Percentiles rank a stretch among this genome's conserved stretches.
Evolutionary conservation across 306 rosid genomes (phyloP).

Genomic region (Cucurbita argyrosperma): DNA sequence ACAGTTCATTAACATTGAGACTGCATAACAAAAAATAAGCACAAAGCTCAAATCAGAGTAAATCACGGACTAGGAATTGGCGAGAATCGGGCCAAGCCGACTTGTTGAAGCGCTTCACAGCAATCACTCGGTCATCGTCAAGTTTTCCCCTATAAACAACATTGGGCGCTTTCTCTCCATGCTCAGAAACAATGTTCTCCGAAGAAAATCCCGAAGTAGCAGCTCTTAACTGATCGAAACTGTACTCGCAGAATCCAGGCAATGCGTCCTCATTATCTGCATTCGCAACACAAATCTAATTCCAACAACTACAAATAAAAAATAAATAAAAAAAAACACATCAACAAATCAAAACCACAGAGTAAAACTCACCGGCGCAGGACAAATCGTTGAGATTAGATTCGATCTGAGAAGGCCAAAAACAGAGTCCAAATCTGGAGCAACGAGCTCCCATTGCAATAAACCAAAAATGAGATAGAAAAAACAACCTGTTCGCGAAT

Average conservation of each 20-base stretch:
- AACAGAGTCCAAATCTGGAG: constrained; percentile 70
- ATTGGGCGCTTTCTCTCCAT: constrained; percentile 98
- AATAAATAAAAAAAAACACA: background rate
- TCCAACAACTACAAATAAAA: background rate
- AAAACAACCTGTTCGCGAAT: background rate
- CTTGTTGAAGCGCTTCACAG: constrained; percentile 86
- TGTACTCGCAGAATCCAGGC: constrained; percentile 62
- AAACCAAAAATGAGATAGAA: background rate
- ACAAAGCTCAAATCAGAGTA: background rate
- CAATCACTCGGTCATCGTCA: constrained; percentile 54
- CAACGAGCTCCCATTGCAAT: constrained; percentile 88
- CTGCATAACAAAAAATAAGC: background rate
- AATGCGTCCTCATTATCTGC: constrained; percentile 55
- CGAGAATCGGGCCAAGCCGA: constrained; percentile 99
- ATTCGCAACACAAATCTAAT: constrained; percentile 7
- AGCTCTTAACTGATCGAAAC: constrained; percentile 53
- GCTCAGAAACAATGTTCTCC: constrained; percentile 88
- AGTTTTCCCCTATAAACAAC: constrained; percentile 75
- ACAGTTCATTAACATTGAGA: background rate
- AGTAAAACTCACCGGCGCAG: constrained; percentile 35
- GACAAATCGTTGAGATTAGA: constrained; percentile 52
- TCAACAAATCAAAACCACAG: constrained; percentile 1
- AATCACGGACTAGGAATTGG: constrained; percentile 65
- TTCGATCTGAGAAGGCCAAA: constrained; percentile 72
- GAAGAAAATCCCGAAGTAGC: constrained; percentile 84